Conservation (phyloP, 306 rosid genomes). For the Purshia tridentata region DNA sequence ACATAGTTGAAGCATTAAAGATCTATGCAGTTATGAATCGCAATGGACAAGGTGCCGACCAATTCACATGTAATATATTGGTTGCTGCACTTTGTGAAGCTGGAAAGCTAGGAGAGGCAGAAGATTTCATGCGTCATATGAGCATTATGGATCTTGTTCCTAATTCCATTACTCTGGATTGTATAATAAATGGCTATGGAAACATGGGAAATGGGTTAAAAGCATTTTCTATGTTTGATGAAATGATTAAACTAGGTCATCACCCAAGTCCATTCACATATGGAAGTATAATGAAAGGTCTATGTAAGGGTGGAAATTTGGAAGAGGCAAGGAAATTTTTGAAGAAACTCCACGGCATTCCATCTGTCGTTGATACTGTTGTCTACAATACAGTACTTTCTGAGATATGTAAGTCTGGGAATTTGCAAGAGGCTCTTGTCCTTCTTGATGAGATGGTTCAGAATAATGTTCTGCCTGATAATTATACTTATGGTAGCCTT, state of each 20-base stretch:
- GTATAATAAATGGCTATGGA: slow-evolving; percentile 59
- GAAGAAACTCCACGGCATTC: slow-evolving; percentile 45
- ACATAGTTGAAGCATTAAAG: slow-evolving; percentile 52
- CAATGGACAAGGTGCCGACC: slow-evolving; percentile 44
- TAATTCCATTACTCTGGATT: slow-evolving; percentile 51
- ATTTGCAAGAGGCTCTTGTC: slow-evolving; percentile 46
- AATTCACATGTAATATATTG: slow-evolving; percentile 57
- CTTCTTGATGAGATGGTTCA: slow-evolving; percentile 60
- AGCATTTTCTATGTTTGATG: slow-evolving; percentile 57
- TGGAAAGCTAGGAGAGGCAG: slow-evolving; percentile 57
- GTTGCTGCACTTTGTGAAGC: slow-evolving; percentile 52
- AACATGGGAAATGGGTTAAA: slow-evolving; percentile 52
- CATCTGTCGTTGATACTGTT: slow-evolving; percentile 50
- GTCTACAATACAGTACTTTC: slow-evolving; percentile 57
- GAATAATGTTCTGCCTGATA: slow-evolving; percentile 55
- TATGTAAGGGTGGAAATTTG: slow-evolving; percentile 59
- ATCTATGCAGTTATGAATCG: slow-evolving; percentile 58
- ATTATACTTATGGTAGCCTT: slow-evolving; percentile 54
- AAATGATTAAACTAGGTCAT: slow-evolving; percentile 59
- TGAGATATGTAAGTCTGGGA: slow-evolving; percentile 56
- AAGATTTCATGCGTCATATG: slow-evolving; percentile 68
- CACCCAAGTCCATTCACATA: slow-evolving; percentile 60
- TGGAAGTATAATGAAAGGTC: slow-evolving; percentile 64
- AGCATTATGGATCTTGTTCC: slow-evolving; percentile 56
- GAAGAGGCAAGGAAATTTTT: slow-evolving; percentile 49